A percentile compares a stretch with the other conserved stretches of the same genome.
Conservation (phyloP, 2,329 filamentous ascomycete species). For the Venturiaceae sp. region DNA sequence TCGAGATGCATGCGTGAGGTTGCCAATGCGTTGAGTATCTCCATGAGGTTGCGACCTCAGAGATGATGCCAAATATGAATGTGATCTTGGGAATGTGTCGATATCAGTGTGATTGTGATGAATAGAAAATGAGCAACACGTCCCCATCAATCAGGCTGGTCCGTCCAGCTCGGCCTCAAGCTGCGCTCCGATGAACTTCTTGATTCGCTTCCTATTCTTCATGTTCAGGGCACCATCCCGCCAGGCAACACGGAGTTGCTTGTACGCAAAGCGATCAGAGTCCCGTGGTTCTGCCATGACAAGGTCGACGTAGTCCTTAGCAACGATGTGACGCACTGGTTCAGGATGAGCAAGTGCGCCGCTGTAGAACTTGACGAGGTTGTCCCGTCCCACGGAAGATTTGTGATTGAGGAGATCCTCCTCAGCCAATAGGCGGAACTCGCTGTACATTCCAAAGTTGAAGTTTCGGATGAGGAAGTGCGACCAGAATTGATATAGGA, state of each 20-base stretch:
- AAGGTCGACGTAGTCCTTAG: constrained; percentile 45
- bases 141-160: too few species aligned
- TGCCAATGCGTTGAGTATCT: not conserved
- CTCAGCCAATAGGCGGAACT: constrained; percentile 59
- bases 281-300: constrained; percentile 37
- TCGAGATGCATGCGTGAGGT: not conserved
- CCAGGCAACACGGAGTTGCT: constrained; percentile 42
- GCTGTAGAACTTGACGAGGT: constrained; percentile 57
- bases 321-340: constrained; percentile 43
- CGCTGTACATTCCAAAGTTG: constrained; percentile 64
- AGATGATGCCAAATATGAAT: not conserved
- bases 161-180: constrained; percentile 42
- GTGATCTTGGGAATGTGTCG: not conserved
- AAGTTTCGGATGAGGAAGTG: constrained; percentile 65
- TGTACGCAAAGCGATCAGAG: constrained; percentile 36
- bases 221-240: constrained; percentile 43
- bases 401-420: constrained; percentile 48
- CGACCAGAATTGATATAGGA: constrained; percentile 66
- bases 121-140: not conserved
- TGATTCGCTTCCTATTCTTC: constrained; percentile 47
- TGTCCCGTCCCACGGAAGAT: constrained; percentile 47
- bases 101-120: not conserved
- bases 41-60: not conserved
- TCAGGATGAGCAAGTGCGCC: constrained; percentile 38
- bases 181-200: constrained; percentile 39